Conservation (phyloP, 371 early-diverging fungal genomes). For the Basidiobolus meristosporus region DNA sequence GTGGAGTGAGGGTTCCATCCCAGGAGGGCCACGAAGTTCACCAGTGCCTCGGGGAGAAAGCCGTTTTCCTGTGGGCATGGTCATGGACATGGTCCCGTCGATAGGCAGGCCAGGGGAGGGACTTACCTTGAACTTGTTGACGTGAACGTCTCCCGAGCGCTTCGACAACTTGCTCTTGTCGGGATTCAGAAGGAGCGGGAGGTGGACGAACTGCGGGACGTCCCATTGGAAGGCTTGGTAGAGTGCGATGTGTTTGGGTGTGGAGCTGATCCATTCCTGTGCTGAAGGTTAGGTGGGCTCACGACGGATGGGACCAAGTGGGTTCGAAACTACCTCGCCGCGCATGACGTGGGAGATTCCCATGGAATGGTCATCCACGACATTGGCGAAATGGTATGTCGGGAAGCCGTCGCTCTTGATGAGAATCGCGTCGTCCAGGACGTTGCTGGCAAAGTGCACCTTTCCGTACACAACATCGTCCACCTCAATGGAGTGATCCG, state of each 20-base stretch:
- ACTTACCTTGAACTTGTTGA: conserved; percentile 33
- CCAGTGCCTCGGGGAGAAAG: conserved; percentile 69
- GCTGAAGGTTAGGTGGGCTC: neutral
- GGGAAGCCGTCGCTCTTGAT: conserved; percentile 85
- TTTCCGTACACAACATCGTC: conserved; percentile 63
- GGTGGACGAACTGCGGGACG: conserved; percentile 61
- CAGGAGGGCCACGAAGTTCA: conserved; percentile 74
- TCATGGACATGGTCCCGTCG: too few relatives aligned
- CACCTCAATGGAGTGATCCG: conserved; percentile 32
- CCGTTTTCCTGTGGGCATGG: conserved; percentile 49
- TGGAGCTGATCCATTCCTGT: conserved; percentile 84
- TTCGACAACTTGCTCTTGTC: conserved; percentile 79
- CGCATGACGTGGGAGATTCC: conserved; percentile 79
- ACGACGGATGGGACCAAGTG: too few relatives aligned
- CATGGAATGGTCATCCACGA: conserved; percentile 87
- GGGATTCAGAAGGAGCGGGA: conserved; percentile 71
- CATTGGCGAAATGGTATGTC: conserved; percentile 91
- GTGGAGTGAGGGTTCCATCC: conserved; percentile 56
- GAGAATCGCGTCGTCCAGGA: conserved; percentile 74
- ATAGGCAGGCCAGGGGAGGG: too few relatives aligned
- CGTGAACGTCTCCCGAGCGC: conserved; percentile 56
- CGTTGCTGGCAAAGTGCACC: conserved; percentile 41
- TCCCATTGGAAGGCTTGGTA: conserved; percentile 70
- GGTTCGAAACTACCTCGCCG: conserved; percentile 42
- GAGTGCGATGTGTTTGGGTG: conserved; percentile 74